A percentile compares a stretch with the other conserved stretches of the same genome.
These are phyloP conservation scores for Sarocladiaceae sp. DNA, from an alignment of 2,329 filamentous ascomycete genomes.

Conservation along the genomic window DNA sequence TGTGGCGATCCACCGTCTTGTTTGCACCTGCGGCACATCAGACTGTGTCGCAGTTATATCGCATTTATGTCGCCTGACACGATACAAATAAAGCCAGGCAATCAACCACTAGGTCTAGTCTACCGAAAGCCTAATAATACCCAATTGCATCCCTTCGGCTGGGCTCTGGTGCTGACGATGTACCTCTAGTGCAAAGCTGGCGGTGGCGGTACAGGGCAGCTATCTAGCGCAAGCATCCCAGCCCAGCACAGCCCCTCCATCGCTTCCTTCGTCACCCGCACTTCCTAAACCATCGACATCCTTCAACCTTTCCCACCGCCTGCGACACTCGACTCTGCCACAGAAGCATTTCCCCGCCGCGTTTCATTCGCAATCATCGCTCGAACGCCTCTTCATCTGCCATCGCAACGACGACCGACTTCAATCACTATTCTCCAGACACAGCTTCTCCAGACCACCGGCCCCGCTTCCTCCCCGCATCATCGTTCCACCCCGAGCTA, in stretches of 20 bases:
- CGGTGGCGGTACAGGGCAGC: not conserved
- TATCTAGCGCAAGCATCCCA: not conserved
- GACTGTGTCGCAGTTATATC: no score
- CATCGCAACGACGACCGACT: not conserved
- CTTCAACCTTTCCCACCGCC: not conserved
- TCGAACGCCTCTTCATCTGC: not conserved
- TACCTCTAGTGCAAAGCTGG: conserved; percentile 5
- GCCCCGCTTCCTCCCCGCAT: no score
- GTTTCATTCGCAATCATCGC: no score
- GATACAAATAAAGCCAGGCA: no score
- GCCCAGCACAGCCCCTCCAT: conserved; percentile 8
- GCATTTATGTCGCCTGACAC: no score
- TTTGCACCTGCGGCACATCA: no score
- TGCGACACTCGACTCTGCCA: not conserved
- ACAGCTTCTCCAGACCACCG: no score
- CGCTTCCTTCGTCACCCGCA: not conserved
- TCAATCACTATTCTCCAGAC: not conserved
- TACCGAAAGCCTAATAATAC: no score
- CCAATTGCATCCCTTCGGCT: not conserved
- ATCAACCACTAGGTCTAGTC: no score
- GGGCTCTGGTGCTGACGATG: not conserved
- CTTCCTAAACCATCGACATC: not conserved
- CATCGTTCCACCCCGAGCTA: not conserved
- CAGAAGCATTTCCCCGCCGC: not conserved
- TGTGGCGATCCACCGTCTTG: no score